Conservation (phyloP, 257 asterid genomes). For the Asclepias syriaca region DNA sequence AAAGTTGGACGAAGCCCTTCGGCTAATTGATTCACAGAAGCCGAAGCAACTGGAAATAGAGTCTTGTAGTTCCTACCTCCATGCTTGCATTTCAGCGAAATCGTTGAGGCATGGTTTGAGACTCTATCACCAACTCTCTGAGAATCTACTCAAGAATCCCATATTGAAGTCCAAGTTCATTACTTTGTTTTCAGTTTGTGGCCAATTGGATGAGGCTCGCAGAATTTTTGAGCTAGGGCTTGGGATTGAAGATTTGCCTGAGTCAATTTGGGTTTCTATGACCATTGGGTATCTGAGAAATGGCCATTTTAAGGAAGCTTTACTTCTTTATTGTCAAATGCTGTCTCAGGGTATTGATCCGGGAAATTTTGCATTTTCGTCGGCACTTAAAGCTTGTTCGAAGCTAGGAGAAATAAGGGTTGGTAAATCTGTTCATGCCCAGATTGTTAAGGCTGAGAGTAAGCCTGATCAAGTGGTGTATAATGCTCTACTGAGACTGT, state of each 20-base stretch:
- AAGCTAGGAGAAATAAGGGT: slow-evolving; percentile 20
- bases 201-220: slow-evolving; percentile 39
- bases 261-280: slow-evolving; percentile 47
- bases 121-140: slow-evolving; percentile 33
- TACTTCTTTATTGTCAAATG: slow-evolving; percentile 34
- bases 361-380: slow-evolving; percentile 35
- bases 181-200: slow-evolving; percentile 48
- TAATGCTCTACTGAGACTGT: slow-evolving; percentile 41
- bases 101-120: slow-evolving; percentile 35
- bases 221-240: slow-evolving; percentile 28
- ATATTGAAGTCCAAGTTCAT: slow-evolving; percentile 37
- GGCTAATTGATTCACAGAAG: slow-evolving; percentile 28
- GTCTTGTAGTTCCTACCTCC: slow-evolving; percentile 34
- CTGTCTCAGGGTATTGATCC: slow-evolving; percentile 25
- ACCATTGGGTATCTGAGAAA: slow-evolving; percentile 44
- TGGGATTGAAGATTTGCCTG: slow-evolving; percentile 24
- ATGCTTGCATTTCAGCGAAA: slow-evolving; percentile 41
- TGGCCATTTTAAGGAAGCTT: slow-evolving; percentile 27
- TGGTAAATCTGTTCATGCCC: slow-evolving; percentile 40
- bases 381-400: slow-evolving; percentile 42
- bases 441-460: slow-evolving; percentile 26
- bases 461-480: slow-evolving; percentile 51
- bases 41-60: slow-evolving; percentile 14
- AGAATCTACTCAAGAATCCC: slow-evolving; percentile 28
- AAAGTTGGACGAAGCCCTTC: slow-evolving; percentile 44